phyloP scores from a whole-genome alignment of 2,329 filamentous ascomycete species.

The Aureobasidium pullulans region DNA sequence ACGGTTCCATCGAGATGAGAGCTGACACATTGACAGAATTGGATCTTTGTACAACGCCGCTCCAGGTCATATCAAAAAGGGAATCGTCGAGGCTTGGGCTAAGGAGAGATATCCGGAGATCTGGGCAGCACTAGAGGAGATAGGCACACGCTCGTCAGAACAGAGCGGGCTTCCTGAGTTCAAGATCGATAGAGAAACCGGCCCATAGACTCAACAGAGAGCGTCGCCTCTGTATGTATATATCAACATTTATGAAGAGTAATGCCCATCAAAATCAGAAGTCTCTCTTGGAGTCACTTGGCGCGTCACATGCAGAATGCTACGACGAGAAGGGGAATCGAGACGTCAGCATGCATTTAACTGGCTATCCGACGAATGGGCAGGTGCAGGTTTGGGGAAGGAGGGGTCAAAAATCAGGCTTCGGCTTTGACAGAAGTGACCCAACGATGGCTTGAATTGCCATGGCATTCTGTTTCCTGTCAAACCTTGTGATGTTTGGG shows the following conservation, averaged over 20 bases:
- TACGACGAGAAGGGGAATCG: background rate
- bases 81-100: conserved; percentile 68
- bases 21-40: conserved; percentile 44
- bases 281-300: background rate
- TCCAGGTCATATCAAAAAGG: conserved; percentile 52
- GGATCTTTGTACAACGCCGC: conserved; percentile 70
- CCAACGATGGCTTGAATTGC: background rate
- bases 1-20: background rate
- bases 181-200: conserved; percentile 21
- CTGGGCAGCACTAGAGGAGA: conserved; percentile 60
- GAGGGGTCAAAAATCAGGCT: conserved; percentile 1
- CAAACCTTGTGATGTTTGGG: conserved; percentile 9
- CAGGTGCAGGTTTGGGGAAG: background rate
- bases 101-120: conserved; percentile 56
- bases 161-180: conserved; percentile 18
- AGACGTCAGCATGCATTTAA: conserved; percentile 8
- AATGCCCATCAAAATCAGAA: background rate
- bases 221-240: background rate
- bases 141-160: conserved; percentile 30
- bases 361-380: background rate
- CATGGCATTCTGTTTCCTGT: background rate
- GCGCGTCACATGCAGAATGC: background rate
- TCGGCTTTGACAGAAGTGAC: background rate
- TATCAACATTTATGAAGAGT: background rate
- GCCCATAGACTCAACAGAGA: conserved; percentile 11